phyloP scores from a whole-genome alignment of 2,329 filamentous ascomycete genomes.

The Raffaelea albimanens region DNA sequence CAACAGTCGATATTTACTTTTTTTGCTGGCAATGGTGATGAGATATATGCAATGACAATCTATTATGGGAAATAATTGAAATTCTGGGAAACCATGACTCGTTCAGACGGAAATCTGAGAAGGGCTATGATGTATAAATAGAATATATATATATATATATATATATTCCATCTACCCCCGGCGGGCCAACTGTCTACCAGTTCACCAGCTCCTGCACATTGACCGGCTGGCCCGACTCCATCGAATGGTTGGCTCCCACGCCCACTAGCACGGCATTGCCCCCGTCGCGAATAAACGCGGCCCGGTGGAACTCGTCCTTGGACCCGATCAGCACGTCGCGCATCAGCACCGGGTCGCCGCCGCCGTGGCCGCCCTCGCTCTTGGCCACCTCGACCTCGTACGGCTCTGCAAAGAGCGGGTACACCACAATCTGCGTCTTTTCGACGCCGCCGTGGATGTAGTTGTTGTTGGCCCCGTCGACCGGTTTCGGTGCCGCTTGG shows the following conservation, averaged over 20 bases:
- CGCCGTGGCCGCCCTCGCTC: conserved; percentile 47
- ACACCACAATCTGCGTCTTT: conserved; percentile 35
- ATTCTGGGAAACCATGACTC: too few species aligned
- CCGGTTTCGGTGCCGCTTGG: too few species aligned
- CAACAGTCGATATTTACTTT: too few species aligned
- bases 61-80: too few species aligned
- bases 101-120: too few species aligned
- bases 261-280: conserved; percentile 50
- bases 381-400: conserved; percentile 42
- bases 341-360: conserved; percentile 47
- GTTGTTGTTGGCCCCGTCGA: too few species aligned
- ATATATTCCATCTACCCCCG: too few species aligned
- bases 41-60: too few species aligned
- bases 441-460: conserved; percentile 41
- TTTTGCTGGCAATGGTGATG: too few species aligned
- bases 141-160: too few species aligned
- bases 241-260: conserved; percentile 48
- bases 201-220: conserved; percentile 41
- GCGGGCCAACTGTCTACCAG: not conserved
- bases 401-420: conserved; percentile 48
- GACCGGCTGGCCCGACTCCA: conserved; percentile 46
- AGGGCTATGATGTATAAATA: too few species aligned
- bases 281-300: conserved; percentile 49
- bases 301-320: conserved; percentile 38
- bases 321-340: conserved; percentile 48